phyloP scores from a whole-genome alignment of 176 grass and related monocot genomes.

The Pontederia crassipes region DNA sequence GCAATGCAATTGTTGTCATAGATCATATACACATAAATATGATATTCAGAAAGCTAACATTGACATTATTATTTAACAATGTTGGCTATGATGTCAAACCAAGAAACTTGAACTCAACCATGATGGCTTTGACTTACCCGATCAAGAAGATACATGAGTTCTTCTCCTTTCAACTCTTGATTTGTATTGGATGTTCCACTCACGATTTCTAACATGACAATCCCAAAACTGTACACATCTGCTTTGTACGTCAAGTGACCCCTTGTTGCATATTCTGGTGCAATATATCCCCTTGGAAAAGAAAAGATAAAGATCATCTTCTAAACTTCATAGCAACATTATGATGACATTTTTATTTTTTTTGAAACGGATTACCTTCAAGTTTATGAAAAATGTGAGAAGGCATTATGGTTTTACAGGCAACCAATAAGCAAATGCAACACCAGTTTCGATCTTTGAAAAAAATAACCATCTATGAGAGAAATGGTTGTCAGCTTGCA shows the following conservation, averaged over 20 bases:
- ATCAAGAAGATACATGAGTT: constrained; percentile 69
- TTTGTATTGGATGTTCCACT: constrained; percentile 51
- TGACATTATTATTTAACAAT: not conserved
- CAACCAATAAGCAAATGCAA: no score
- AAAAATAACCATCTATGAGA: no score
- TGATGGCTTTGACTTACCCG: constrained; percentile 29
- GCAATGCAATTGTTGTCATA: no score
- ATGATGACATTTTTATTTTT: not conserved
- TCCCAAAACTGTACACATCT: constrained; percentile 68
- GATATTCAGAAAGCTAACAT: no score
- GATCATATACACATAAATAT: no score
- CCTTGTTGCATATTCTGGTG: constrained; percentile 80
- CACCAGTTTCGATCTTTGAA: no score
- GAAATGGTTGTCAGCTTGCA: no score
- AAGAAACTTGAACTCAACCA: not conserved
- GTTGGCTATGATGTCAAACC: no score
- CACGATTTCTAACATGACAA: constrained; percentile 56
- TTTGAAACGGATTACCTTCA: not conserved
- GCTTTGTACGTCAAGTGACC: constrained; percentile 75
- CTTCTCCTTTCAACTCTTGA: constrained; percentile 41
- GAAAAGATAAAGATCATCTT: constrained; percentile 18
- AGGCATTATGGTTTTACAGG: no score
- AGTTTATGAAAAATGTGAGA: not conserved
- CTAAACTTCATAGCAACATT: not conserved
- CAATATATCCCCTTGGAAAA: constrained; percentile 58